Conservation (phyloP, 129 eudicot species). For the Sambucus nigra region DNA sequence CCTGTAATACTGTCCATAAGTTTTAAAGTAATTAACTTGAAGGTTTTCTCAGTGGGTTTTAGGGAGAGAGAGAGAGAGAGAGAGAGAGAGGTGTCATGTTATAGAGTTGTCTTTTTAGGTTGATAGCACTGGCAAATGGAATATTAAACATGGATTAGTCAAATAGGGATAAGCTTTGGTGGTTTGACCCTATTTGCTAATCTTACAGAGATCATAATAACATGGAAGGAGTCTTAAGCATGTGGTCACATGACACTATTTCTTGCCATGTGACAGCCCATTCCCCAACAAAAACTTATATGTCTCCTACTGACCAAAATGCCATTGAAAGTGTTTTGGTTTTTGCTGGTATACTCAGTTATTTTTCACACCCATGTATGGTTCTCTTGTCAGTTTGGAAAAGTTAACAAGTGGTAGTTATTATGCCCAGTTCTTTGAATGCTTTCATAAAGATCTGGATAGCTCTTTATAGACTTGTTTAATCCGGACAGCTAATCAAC, state of each 20-base stretch:
- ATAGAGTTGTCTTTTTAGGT: neutral
- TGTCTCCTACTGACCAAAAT: constrained; percentile 16
- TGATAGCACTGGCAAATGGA: neutral
- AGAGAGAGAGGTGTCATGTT: neutral
- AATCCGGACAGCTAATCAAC: neutral
- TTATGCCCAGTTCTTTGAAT: constrained; percentile 15
- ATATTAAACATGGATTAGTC: constrained; percentile 21
- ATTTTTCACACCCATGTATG: constrained; percentile 2
- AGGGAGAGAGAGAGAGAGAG: no score
- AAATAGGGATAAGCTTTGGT: constrained; percentile 22
- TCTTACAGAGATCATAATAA: constrained; percentile 37
- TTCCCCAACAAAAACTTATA: constrained; percentile 29
- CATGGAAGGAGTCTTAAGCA: constrained; percentile 61
- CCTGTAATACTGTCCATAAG: no score
- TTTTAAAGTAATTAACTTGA: no score
- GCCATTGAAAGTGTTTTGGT: constrained; percentile 13
- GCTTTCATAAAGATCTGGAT: constrained; percentile 21
- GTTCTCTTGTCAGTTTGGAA: constrained; percentile 16
- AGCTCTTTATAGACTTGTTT: neutral
- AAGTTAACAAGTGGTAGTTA: constrained; percentile 16
- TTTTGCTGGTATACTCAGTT: constrained; percentile 10
- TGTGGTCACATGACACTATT: constrained; percentile 51
- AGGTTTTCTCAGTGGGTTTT: no score
- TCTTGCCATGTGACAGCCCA: constrained; percentile 58
- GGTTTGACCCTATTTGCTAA: constrained; percentile 17